These are phyloP conservation scores for Clonostachys sp. DNA, from an alignment of 2,329 filamentous ascomycete species.

Conservation along the genomic window DNA sequence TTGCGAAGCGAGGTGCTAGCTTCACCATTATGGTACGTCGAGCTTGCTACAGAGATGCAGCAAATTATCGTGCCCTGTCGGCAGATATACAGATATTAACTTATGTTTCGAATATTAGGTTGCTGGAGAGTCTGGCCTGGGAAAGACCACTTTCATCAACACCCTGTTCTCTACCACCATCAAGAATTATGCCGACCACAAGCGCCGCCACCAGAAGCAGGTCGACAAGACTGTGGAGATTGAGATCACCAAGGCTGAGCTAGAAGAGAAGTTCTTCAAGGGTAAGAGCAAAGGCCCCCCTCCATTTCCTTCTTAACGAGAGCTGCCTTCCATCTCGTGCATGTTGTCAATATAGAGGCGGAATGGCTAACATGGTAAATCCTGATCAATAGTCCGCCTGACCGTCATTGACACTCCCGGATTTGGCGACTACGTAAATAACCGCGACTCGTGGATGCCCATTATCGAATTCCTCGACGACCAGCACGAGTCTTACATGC, in stretches of 20 bases:
- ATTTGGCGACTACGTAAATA: conserved; percentile 99
- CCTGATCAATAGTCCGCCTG: conserved; percentile 67
- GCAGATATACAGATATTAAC: neutral
- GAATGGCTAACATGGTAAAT: conserved; percentile 8
- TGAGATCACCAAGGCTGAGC: conserved; percentile 98
- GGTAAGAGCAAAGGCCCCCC: conserved; percentile 46
- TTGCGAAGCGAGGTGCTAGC: conserved; percentile 82
- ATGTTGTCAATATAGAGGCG: too few species aligned
- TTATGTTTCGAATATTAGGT: conserved; percentile 53
- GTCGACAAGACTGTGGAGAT: conserved; percentile 99
- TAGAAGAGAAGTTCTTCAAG: conserved; percentile 99
- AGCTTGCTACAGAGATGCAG: neutral
- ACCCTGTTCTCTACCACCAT: conserved; percentile 99
- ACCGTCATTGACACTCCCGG: conserved; percentile 99
- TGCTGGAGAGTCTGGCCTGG: conserved; percentile 95
- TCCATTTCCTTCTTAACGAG: too few species aligned
- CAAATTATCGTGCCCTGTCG: neutral
- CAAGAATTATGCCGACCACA: conserved; percentile 99
- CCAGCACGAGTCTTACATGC: conserved; percentile 99
- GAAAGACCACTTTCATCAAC: conserved; percentile 99
- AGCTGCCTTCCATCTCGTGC: too few species aligned
- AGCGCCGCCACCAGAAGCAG: conserved; percentile 98
- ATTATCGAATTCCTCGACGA: conserved; percentile 99
- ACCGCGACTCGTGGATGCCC: conserved; percentile 99
- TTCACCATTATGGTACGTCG: conserved; percentile 94